These are phyloP conservation scores for Selaginella tamariscina DNA, from an alignment of 75 land plant genomes.

Conservation along the genomic window DNA sequence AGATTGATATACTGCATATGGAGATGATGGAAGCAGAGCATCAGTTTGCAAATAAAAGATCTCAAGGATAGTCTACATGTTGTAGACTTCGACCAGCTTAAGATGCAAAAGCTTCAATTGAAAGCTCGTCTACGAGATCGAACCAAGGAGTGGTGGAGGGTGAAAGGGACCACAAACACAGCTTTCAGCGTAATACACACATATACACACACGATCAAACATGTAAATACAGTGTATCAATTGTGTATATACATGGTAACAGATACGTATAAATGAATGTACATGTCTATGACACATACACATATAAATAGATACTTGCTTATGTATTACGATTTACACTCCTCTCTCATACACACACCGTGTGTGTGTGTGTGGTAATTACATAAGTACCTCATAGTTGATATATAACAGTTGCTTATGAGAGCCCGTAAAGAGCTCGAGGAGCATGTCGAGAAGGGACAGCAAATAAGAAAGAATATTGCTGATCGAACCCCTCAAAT, in stretches of 20 bases:
- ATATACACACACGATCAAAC: background rate
- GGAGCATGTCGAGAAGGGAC: background rate
- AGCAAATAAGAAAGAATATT: background rate
- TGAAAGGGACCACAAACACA: conserved; percentile 20
- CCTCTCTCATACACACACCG: no score
- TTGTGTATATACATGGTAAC: conserved; percentile 5
- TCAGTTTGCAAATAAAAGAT: conserved; percentile 20
- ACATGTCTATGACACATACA: background rate
- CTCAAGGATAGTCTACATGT: conserved; percentile 28
- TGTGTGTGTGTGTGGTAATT: no score
- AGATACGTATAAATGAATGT: background rate
- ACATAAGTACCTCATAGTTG: no score
- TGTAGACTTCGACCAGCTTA: conserved; percentile 31
- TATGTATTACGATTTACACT: background rate
- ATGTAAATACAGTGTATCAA: background rate
- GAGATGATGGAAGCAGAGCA: conserved; percentile 24
- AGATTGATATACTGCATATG: conserved; percentile 17
- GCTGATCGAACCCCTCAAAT: background rate
- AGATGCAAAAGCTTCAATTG: conserved; percentile 25
- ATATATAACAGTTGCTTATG: background rate
- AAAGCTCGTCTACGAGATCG: conserved; percentile 14
- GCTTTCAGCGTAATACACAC: conserved; percentile 9
- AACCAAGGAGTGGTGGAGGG: conserved; percentile 17
- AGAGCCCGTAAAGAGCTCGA: background rate
- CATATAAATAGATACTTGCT: background rate